Evolutionary conservation across 169 alveolate species (phyloP), one percentile per base, ranked within the genome.

Genomic region (Cryptosporidium tyzzeri): DNA sequence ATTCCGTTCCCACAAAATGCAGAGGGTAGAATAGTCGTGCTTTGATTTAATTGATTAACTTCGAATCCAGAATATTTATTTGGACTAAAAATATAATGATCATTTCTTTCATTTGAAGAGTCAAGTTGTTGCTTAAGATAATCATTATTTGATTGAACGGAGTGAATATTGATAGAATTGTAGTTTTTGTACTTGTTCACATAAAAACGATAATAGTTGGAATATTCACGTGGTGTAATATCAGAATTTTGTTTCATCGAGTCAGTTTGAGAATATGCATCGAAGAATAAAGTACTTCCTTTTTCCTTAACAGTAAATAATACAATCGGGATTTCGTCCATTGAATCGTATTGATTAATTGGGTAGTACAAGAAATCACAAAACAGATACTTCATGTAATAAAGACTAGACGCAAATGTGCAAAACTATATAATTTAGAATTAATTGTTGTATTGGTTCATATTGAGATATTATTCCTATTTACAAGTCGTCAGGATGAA

Each of bases 261-360:
- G 0, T 73, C 86, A 10, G 86, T 73, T 55, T 73, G 86, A 51
- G 86, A 73, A 37, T 58, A 73, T 33, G 86, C 39, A 73, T 73
- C 86, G 9, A 73, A 26, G 29, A 55, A 55, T 21, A 37, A 29
- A 10, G 55, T 26, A 23, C 12, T 53, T 37, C 44, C 33, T 21
- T 53, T 29, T 3, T 59, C 31, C 39, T 62, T 73, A 35, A 73
- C 86, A 21, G 68, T 4, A 55, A 73, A 73, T 23, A 73, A 16
- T 29, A 59, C 70, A n/a, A 73, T 51, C 44, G 68, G 86, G 35
- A 73, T 50, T 26, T 55, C 86, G 5, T 55, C 39, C 86, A 73
- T 73, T 73, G 37, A 37, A 31, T 33, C 16, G n/a, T 2, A 7
- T 23, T 65, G 0, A 31, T 29, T 35, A 33, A 5, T 33, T 31